Evolutionary conservation across 2,329 filamentous ascomycete species (phyloP).

Genomic region (Lasiodiplodia gonubiensis): DNA sequence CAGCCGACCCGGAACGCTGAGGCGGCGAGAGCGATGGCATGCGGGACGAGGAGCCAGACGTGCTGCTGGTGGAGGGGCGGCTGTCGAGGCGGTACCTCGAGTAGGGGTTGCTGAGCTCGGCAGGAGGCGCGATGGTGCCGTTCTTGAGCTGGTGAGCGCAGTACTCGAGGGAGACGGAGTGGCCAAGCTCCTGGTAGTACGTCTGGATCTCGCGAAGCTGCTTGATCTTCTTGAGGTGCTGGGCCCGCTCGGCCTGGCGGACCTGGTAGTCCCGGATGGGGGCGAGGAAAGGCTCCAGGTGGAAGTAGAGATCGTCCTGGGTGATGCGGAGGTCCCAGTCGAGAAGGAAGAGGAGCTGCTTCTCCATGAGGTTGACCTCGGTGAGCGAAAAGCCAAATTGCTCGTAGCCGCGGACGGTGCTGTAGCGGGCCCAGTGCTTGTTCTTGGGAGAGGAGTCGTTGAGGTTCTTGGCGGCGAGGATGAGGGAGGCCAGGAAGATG

Average conservation of each 20-base stretch:
- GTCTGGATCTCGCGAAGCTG: conserved; percentile 23
- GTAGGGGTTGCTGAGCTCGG: conserved; percentile 44
- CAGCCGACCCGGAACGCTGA: conserved; percentile 43
- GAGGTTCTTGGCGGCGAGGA: conserved; percentile 91
- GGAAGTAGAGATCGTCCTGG: conserved; percentile 82
- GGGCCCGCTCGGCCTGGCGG: conserved; percentile 61
- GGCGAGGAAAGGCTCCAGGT: conserved; percentile 85
- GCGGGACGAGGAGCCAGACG: conserved; percentile 49
- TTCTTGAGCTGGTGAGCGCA: conserved; percentile 50
- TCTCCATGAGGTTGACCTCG: conserved; percentile 99
- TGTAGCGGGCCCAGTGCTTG: conserved; percentile 99
- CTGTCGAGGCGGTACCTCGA: conserved; percentile 42
- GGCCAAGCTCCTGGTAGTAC: conserved; percentile 17
- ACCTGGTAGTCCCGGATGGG: conserved; percentile 72
- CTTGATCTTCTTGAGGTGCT: conserved; percentile 47
- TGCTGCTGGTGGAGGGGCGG: conserved; percentile 38
- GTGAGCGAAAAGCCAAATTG: conserved; percentile 90
- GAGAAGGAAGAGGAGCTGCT: conserved; percentile 91
- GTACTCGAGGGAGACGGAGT: conserved; percentile 33
- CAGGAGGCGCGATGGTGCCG: conserved; percentile 39
- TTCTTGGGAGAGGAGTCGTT: conserved; percentile 99
- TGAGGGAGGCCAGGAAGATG: conserved; percentile 90
- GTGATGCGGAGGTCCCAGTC: conserved; percentile 92
- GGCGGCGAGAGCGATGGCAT: conserved; percentile 58
- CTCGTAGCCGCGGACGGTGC: conserved; percentile 71